A percentile compares a stretch with the other conserved stretches of the same genome.
Conservation (phyloP, 495 filamentous ascomycete genomes). For the Lophiotrema nucula region DNA sequence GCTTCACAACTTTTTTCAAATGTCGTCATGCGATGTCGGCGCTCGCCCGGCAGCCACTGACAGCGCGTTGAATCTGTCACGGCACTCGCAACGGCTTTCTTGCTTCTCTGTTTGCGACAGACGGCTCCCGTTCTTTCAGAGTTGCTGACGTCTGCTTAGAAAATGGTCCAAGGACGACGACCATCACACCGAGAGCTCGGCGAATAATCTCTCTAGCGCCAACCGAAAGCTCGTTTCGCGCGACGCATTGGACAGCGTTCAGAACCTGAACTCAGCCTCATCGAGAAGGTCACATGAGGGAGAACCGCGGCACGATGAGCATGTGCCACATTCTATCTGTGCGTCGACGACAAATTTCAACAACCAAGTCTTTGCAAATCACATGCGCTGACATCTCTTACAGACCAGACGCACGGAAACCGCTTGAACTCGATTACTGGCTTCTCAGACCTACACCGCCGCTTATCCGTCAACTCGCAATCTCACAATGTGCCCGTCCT, state of each 20-base stretch:
- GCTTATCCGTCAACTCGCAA: conserved; percentile 32
- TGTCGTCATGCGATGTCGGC: conserved; percentile 20
- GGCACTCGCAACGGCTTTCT: background rate
- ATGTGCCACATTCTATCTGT: conserved; percentile 64
- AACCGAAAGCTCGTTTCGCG: conserved; percentile 35
- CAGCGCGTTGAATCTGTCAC: conserved; percentile 16
- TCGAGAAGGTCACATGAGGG: conserved; percentile 36
- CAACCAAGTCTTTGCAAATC: conserved; percentile 6
- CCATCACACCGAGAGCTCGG: conserved; percentile 16
- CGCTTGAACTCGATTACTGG: conserved; percentile 24
- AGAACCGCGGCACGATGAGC: conserved; percentile 39
- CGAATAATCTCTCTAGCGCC: conserved; percentile 15
- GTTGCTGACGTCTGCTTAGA: conserved; percentile 31
- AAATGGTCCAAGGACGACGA: conserved; percentile 42
- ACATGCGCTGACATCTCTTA: conserved; percentile 31
- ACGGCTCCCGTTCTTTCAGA: background rate
- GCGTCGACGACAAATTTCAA: conserved; percentile 36
- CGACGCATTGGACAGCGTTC: conserved; percentile 34
- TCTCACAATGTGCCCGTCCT: conserved; percentile 21
- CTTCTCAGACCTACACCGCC: conserved; percentile 29
- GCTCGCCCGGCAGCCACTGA: conserved; percentile 9
- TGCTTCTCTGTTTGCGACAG: too few relatives aligned
- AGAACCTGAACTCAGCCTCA: conserved; percentile 27
- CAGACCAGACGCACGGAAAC: conserved; percentile 36
- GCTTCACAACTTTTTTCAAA: background rate